Evolutionary conservation across 352 stramenopile genomes (phyloP), one percentile per base, ranked within the genome.

Genomic region (Phytophthora europaea): DNA sequence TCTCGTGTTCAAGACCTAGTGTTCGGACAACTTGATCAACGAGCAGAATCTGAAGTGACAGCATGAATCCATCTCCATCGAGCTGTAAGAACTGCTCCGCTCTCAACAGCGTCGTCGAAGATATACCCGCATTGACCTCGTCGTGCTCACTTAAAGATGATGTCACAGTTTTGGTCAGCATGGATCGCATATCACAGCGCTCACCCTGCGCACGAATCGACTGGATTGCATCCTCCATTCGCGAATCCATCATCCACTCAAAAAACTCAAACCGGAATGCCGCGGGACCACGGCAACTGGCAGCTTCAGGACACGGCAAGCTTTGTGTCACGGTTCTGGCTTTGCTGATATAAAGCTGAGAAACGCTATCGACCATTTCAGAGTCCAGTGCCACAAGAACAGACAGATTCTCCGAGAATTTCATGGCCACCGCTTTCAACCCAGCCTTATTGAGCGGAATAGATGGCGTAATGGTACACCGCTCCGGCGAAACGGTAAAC

Each of bases 331-430:
- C 79, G 0, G 85, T 82, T 38, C 89, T 83, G 23, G 82, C 68
- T 58, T 96, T 96, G 62, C 85, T 94, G 5, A 83, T 65, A 58
- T 94, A 97, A 0, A 97, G 76, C 52, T 92, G 86, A 6, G 85
- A 83, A 18, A 94, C 85, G 61, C 87, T 90, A 51, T 94, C 85
- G 13, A 94, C 57, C 55, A 95, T 76, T 73, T 95, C 89, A 0
- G 85, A 83, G 77, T 95, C 89, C 2, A 95, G 65, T 0, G 87
- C 82, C 22, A 95, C 84, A 16, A 95, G 63, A 65, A 93, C 81
- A 6, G 89, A 95, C 52, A 97, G 48, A 33, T 92, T 94, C 45
- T 96, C 90, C 0, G 89, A 94, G 60, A 93, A 97, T 61, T 96
- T 94, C 22, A 91, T 84, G 4, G 86, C 81, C 18, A 94, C 50